Conservation (phyloP, 495 filamentous ascomycete species). For the Penicillium robsamsonii region DNA sequence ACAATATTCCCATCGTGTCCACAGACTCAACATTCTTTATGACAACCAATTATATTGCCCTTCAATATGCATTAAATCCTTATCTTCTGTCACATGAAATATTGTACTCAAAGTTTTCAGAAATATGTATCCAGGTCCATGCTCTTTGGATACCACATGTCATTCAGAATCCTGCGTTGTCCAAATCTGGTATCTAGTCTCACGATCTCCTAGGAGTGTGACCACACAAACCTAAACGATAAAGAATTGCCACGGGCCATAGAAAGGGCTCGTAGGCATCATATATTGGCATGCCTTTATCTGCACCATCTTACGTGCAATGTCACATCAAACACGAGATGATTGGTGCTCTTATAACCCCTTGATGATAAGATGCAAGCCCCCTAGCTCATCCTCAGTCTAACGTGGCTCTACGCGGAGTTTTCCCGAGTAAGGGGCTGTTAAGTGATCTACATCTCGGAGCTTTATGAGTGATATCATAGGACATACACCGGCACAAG, state of each 20-base stretch:
- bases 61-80: background rate
- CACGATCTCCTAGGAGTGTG: background rate
- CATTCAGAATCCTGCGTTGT: background rate
- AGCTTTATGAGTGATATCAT: slow-evolving; percentile 11
- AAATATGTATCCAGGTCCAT: background rate
- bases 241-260: too few relatives aligned
- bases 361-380: slow-evolving; percentile 1
- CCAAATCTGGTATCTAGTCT: background rate
- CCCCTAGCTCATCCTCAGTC: background rate
- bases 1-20: background rate
- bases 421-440: background rate
- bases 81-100: background rate
- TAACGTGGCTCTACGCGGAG: slow-evolving; percentile 6
- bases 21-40: background rate
- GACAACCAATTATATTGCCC: background rate
- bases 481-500: slow-evolving; percentile 5
- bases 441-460: background rate
- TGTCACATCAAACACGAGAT: slow-evolving; percentile 4
- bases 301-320: slow-evolving; percentile 5
- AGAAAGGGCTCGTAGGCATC: background rate
- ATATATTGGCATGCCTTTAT: background rate
- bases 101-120: background rate
- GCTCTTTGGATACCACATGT: background rate
- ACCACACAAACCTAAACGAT: too few relatives aligned
- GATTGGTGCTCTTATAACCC: background rate